These are phyloP conservation scores for Zopfia rhizophila DNA, from an alignment of 2,329 filamentous ascomycete species.

Conservation along the genomic window DNA sequence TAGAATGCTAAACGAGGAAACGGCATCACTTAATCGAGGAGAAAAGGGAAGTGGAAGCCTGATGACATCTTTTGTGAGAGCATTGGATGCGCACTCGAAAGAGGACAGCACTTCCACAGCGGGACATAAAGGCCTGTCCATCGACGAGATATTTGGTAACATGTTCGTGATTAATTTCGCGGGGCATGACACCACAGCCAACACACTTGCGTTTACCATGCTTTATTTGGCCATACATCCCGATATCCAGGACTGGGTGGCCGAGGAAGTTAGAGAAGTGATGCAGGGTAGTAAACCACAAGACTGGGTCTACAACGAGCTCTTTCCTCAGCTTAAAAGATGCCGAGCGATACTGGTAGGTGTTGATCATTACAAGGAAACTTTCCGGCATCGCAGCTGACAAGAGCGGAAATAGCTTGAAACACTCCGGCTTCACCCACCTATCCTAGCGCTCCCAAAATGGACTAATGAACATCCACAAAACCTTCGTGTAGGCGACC, in stretches of 20 bases:
- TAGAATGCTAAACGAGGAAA: constrained; percentile 26
- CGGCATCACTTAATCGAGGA: constrained; percentile 3
- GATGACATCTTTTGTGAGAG: constrained; percentile 18
- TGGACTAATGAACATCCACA: constrained; percentile 26
- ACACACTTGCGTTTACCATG: constrained; percentile 56
- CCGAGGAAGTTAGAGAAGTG: constrained; percentile 50
- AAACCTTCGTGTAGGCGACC: constrained; percentile 5
- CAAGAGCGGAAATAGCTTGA: constrained; percentile 47
- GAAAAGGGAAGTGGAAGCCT: constrained; percentile 20
- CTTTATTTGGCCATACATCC: constrained; percentile 58
- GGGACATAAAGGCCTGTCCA: constrained; percentile 20
- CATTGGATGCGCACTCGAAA: neutral
- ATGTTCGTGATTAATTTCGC: constrained; percentile 57
- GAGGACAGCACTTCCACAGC: neutral
- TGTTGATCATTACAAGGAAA: constrained; percentile 8
- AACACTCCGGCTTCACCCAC: constrained; percentile 55
- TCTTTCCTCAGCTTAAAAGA: constrained; percentile 56
- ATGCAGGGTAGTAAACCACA: constrained; percentile 8
- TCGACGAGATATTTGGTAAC: constrained; percentile 18
- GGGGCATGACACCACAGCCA: constrained; percentile 63
- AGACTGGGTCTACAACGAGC: constrained; percentile 48
- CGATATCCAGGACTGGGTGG: constrained; percentile 58
- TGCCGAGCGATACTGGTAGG: constrained; percentile 48
- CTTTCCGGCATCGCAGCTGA: neutral
- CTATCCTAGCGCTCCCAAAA: constrained; percentile 44